Evolutionary conservation across 768 basidiomycete genomes (phyloP), one percentile per base, ranked within the genome.

Genomic region (Xerocomus brunneocitrinus): DNA sequence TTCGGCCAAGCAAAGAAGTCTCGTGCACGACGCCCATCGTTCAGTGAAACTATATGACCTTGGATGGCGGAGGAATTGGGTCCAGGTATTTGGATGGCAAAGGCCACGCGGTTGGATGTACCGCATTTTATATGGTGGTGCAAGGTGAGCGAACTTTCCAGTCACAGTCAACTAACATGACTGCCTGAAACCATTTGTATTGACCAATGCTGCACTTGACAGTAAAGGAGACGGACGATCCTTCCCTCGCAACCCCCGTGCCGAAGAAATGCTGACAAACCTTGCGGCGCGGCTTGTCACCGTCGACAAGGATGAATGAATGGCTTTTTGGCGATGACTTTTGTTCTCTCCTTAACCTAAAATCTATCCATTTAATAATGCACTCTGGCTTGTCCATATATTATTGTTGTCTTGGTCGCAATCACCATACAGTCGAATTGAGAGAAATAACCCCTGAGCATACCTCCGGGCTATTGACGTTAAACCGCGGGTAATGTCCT

Each of bases 1-100:
- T 3, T 82, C 82, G 0, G 80, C 74, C 53, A 60, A 66, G 4
- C 90, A 93, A 66, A 78, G 90, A 35, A 69, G 76, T 41, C 73
- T 85, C 2, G 84, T 92, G 0, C 80, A 75, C 55, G 76, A 79
- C 25, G 86, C 85, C 12, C 85, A 89, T 56, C 68, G 76, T 3
- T 64, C 74, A 31, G 76, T 91, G 28, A 77, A 76, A 12, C 43
- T 87, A 22, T 93, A 91, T 61, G 82, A 91, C 62, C 58, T 93
- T 5, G 90, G 91, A 10, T 87, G 82, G 81, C 73, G 76, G 44
- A 76, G 70, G 57, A 93, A 93, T 57, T 84, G 84, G 79, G 71
- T 64, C 16, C 85, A 89, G 63, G 81, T 82, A 2, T 76, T 89
- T 54, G 87, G 86, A 9, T 84, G 77, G 77, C 74, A 69, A 36